Evolutionary conservation across 2,329 filamentous ascomycete species (phyloP), one percentile per base, ranked within the genome.

Genomic region (Lasiodiplodia gonubiensis): DNA sequence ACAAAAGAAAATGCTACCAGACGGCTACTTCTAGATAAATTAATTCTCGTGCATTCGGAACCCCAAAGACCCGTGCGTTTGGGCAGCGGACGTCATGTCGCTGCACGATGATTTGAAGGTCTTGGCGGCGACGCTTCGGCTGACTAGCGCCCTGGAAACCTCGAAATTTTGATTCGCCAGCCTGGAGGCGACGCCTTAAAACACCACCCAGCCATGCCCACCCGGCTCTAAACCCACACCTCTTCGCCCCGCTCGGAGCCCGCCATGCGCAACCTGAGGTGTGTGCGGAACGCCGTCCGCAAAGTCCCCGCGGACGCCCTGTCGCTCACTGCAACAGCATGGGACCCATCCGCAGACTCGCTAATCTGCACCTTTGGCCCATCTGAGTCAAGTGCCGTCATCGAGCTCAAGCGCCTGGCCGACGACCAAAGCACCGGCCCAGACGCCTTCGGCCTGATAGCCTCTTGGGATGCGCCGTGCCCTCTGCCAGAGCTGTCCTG

Each of bases 251-350:
- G 53, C 65, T 68, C 68, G 33, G n/a, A 42, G 30, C 30, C 53
- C 54, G n/a, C 51, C 30, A 98, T 98, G 94, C 90, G 92, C 77
- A 98, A 97, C 80, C 86, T 98, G 73, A 90, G 88, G 80, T 93
- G 90, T 78, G 88, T 93, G 74, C 88, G 86, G 76, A 89, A 92
- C 77, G 86, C 86, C 72, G 84, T 87, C 76, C 89, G 89, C 81
- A 85, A 82, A 72, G 83, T 89, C 70, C 83, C 86, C 64, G 79
- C 75, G 66, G 74, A 78, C 57, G 74, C 85, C 70, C 81, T 89
- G 67, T 84, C 86, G 70, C 84, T 95, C 74, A 90, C 92, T 64
- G 90, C 93, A 35, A 88, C 90, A 67, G 91, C 93, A 74, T 98
- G 94, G 94, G 93, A 98, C 81, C 86, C 90, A 59, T 86, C 89